Conservation (phyloP, 805 yeast species). For the Danielozyma ontarioensis region DNA sequence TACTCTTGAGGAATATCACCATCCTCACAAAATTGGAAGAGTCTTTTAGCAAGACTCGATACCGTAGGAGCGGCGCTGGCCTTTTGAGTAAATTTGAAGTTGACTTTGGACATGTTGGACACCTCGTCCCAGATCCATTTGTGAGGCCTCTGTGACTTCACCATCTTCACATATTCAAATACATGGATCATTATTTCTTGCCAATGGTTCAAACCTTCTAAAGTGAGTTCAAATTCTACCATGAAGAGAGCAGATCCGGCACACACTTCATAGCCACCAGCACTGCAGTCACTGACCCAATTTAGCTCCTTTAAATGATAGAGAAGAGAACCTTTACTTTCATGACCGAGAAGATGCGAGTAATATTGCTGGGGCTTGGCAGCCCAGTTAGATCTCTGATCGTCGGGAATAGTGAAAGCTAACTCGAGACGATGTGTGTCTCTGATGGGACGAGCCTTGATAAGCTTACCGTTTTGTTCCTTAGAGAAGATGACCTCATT, state of each 20-base stretch:
- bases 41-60: slow-evolving; percentile 54
- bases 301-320: slow-evolving; percentile 61
- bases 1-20: slow-evolving; percentile 55
- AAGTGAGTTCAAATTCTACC: slow-evolving; percentile 73
- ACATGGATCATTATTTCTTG: slow-evolving; percentile 51
- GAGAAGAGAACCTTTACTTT: slow-evolving; percentile 79
- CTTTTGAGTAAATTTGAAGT: slow-evolving; percentile 80
- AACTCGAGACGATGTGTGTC: slow-evolving; percentile 65
- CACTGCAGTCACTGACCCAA: slow-evolving; percentile 75
- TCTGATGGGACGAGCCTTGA: slow-evolving; percentile 77
- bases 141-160: slow-evolving; percentile 55
- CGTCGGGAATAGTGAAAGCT: slow-evolving; percentile 72
- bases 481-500: slow-evolving; percentile 42
- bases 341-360: slow-evolving; percentile 89
- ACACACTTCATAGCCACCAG: slow-evolving; percentile 65
- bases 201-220: slow-evolving; percentile 62
- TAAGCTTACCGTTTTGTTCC: slow-evolving; percentile 47
- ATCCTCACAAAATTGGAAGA: slow-evolving; percentile 44
- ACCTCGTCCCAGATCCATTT: slow-evolving; percentile 80
- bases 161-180: slow-evolving; percentile 71
- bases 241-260: slow-evolving; percentile 63
- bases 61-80: slow-evolving; percentile 66
- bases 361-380: slow-evolving; percentile 65
- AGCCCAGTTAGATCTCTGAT: slow-evolving; percentile 54
- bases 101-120: slow-evolving; percentile 57